phyloP scores from a whole-genome alignment of 2,329 filamentous ascomycete species.

The Fusarium sp. region DNA sequence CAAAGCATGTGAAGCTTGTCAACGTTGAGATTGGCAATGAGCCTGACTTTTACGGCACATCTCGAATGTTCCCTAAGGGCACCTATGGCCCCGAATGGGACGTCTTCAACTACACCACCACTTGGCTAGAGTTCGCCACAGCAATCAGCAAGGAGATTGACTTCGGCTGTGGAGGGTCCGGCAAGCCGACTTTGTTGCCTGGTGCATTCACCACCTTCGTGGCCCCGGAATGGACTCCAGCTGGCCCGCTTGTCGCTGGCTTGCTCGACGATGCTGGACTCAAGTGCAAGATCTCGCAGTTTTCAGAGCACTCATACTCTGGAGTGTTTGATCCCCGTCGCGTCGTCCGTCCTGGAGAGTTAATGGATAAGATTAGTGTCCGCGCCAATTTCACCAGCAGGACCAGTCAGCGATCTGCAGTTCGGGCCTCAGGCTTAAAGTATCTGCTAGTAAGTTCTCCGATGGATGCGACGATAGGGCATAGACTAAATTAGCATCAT shows the following conservation, averaged over 20 bases:
- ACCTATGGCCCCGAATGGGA: background rate
- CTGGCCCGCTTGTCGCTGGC: background rate
- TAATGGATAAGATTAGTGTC: background rate
- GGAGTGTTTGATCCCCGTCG: background rate
- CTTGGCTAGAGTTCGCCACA: background rate
- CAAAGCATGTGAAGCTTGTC: background rate
- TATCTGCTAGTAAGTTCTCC: background rate
- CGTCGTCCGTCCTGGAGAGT: background rate
- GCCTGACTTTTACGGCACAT: background rate
- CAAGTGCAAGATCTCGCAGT: background rate
- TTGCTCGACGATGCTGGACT: background rate
- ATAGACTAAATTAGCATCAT: background rate
- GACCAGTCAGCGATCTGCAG: background rate
- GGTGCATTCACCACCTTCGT: background rate
- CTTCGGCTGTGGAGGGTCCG: background rate
- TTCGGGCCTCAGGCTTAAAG: background rate
- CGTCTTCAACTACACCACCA: background rate
- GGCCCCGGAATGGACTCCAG: background rate
- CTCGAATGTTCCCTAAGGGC: background rate
- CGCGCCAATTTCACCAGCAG: background rate
- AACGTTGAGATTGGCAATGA: background rate
- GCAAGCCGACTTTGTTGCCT: background rate
- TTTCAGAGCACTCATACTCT: background rate
- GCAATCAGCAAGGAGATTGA: background rate
- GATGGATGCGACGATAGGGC: background rate